These are phyloP conservation scores for Brassica rapa DNA, from an alignment of 345 rosid species.

Conservation along the genomic window DNA sequence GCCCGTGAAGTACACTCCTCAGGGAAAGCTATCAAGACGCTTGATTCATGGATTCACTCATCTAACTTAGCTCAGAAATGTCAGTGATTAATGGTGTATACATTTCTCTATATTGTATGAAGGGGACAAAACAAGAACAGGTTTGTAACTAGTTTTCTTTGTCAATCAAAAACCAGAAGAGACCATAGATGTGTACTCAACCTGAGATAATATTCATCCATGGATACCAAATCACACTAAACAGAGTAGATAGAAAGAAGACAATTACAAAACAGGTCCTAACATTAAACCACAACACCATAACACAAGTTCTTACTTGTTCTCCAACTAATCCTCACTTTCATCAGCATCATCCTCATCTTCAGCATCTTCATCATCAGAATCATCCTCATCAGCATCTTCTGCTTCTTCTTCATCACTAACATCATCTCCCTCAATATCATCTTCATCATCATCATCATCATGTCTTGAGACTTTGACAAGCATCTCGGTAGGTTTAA, in stretches of 20 bases:
- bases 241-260: background rate
- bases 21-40: slow-evolving; percentile 74
- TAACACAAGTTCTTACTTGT: background rate
- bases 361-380: background rate
- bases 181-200: slow-evolving; percentile 1
- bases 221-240: slow-evolving; percentile 8
- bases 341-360: background rate
- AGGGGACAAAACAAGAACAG: background rate
- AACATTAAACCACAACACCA: slow-evolving; percentile 9
- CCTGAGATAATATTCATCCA: background rate
- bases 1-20: slow-evolving; percentile 81
- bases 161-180: slow-evolving; percentile 20
- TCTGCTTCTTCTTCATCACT: background rate
- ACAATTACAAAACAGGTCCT: background rate
- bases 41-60: slow-evolving; percentile 61
- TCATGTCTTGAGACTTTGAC: slow-evolving; percentile 23
- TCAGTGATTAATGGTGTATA: slow-evolving; percentile 10
- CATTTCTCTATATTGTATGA: slow-evolving; percentile 2
- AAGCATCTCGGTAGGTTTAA: slow-evolving; percentile 22
- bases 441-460: background rate
- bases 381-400: background rate
- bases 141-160: slow-evolving; percentile 27
- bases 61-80: slow-evolving; percentile 47
- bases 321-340: slow-evolving; percentile 18
- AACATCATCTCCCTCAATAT: background rate